Conservation (phyloP, 495 filamentous ascomycete species). For the Aspergillus homomorphus region DNA sequence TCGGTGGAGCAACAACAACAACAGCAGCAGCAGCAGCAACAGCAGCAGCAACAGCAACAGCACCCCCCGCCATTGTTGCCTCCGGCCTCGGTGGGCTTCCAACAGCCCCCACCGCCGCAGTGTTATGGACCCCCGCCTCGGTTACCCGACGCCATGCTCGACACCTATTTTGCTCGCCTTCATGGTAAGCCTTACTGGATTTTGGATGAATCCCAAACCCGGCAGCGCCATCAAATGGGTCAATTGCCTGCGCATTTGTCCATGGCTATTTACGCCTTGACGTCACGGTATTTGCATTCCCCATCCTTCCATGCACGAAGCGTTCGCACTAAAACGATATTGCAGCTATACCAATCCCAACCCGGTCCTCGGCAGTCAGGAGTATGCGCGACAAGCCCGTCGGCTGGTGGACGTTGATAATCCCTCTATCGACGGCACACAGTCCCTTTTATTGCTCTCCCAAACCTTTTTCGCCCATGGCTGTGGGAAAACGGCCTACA, state of each 20-base stretch:
- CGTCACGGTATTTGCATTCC: slow-evolving; percentile 54
- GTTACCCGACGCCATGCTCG: slow-evolving; percentile 60
- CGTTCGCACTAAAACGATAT: background rate
- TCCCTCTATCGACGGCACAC: slow-evolving; percentile 70
- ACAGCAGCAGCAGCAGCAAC: background rate
- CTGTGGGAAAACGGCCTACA: slow-evolving; percentile 81
- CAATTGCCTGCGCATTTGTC: slow-evolving; percentile 62
- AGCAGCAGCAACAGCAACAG: background rate
- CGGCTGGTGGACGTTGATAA: slow-evolving; percentile 72
- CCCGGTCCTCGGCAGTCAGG: slow-evolving; percentile 45
- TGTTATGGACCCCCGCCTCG: slow-evolving; percentile 24
- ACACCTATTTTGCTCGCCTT: slow-evolving; percentile 71
- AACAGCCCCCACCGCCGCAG: background rate
- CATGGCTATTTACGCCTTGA: slow-evolving; percentile 71
- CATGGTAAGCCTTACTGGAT: slow-evolving; percentile 78
- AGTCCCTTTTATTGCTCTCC: slow-evolving; percentile 71
- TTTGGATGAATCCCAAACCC: slow-evolving; percentile 66
- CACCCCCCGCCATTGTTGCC: background rate
- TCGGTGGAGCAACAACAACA: slow-evolving; percentile 20
- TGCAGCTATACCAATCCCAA: slow-evolving; percentile 54
- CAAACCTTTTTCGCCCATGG: slow-evolving; percentile 72
- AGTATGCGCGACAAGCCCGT: slow-evolving; percentile 65
- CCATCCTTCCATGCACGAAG: background rate
- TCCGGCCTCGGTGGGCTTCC: background rate
- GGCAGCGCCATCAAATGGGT: slow-evolving; percentile 63